Evolutionary conservation across 768 basidiomycete genomes (phyloP), one percentile per base, ranked within the genome.

Genomic region (Baorangia bicolor): DNA sequence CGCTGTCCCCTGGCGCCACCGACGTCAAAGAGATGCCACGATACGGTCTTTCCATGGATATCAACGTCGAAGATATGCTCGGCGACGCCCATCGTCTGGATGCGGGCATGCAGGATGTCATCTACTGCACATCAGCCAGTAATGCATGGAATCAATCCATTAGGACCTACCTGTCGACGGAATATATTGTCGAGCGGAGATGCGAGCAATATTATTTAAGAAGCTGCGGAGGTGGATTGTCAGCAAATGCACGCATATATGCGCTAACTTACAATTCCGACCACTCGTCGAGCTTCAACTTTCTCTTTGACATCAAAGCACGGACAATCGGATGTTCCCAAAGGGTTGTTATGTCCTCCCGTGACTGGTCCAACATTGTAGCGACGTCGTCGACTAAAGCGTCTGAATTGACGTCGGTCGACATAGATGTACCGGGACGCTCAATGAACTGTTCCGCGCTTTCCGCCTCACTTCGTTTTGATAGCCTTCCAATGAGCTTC

Each of bases 41-140:
- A 84, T 13, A 90, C 87, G 27, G 77, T 73, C 67, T 87, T 91
- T 14, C 90, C 88, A 59, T 90, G 87, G 39, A 92, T 82, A 44
- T 86, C 83, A 23, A 93, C 86, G 51, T 90, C 88, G 62, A 93
- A 93, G 30, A 85, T 76, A 61, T 93, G 90, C 69, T 93, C 91
- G 0, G 88, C 81, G 5, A 94, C 87, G 1, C 91, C 91, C 86
- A 94, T 91, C 8, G 91, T 94, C 66, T 92, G 92, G 50, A 94
- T 88, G 34, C 91, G 87, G n/a, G 90, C 90, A 65, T 91, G 90
- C 18, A 94, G 77, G 53, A 94, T 91, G 65, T 94, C 91, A 69
- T 93, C 91, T 90, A 57, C 23, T 9, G 34, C 50, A 41, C 46
- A 21, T 59, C 59, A 64, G 42, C 45, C 73, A 51, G 70, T 60